Evolutionary conservation across 768 basidiomycete genomes (phyloP), one percentile per base, ranked within the genome.

Genomic region (Boletus reticuloceps): DNA sequence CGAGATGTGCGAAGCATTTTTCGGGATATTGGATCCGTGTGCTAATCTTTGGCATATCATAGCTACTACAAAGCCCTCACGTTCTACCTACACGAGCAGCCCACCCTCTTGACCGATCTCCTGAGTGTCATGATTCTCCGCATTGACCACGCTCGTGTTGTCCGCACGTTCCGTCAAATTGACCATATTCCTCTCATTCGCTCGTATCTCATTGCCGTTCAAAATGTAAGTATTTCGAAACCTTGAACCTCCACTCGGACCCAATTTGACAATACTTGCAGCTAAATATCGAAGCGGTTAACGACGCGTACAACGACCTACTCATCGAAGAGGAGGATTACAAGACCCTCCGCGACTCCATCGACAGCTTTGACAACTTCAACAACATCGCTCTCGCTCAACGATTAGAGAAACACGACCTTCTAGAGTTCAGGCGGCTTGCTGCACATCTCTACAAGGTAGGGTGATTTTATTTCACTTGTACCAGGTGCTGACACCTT

Each of bases 241-340:
- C 8, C 22, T 16, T 38, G 12, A 3, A 49, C 20, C 37, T 14
- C 20, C 12, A 37, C 10, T n/a, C 14, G 20, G 13, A n/a, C 22
- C n/a, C 6, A 16, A 47, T 45, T 38, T 60, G 32, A 64, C n/a
- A n/a, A 37, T 39, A 22, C n/a, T 41, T 14, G 22, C 70, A 96
- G 87, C 81, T 96, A 67, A 98, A 99, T 72, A 84, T 98, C 44
- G 92, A 95, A 67, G 92, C 95, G 16, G 93, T 99, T 66, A 99
- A 99, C 66, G 94, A 97, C 61, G 95, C 96, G 9, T 98, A 97
- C 77, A 98, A 98, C 65, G 91, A 94, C 65, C 78, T 99, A n/a
- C 80, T 98, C 41, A 98, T 99, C 56, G 97, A 99, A 71, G 97
- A 99, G 71, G 97, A 99, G 74, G 96, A 99, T 69, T 93, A 95